phyloP scores from a whole-genome alignment of 2,329 filamentous ascomycete genomes.

The Fusarium circinatum region DNA sequence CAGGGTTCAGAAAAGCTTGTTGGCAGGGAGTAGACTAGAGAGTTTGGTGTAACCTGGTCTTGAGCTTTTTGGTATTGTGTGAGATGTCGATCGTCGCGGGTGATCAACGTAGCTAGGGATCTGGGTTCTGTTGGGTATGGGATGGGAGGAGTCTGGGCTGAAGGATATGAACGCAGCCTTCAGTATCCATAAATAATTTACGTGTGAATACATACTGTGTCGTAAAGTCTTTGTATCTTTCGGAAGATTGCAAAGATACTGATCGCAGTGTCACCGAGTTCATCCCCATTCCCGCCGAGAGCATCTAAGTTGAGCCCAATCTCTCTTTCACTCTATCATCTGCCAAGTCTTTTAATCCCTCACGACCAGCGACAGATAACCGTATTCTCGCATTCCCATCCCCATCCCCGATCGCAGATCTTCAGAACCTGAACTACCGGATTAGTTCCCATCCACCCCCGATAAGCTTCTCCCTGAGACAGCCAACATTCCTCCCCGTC shows the following conservation, averaged over 20 bases:
- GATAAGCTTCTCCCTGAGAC: neutral
- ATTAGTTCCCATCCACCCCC: neutral
- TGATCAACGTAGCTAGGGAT: neutral
- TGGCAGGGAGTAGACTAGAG: neutral
- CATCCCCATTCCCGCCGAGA: neutral
- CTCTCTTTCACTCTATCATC: neutral
- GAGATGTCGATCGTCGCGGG: neutral
- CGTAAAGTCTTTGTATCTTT: rapidly evolving
- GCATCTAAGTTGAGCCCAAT: neutral
- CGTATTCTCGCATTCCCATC: neutral
- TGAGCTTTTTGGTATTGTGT: rapidly evolving
- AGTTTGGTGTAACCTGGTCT: neutral
- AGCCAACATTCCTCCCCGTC: slow-evolving; percentile 15
- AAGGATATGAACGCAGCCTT: neutral
- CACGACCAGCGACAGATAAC: neutral
- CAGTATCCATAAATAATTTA: rapidly evolving
- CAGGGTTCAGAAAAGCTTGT: neutral
- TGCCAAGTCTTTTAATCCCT: neutral
- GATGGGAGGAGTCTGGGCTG: neutral
- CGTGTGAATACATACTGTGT: neutral
- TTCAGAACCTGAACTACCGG: neutral
- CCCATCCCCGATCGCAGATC: neutral
- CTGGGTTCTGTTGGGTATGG: neutral
- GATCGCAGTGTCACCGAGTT: too few species aligned
- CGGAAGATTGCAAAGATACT: rapidly evolving